Evolutionary conservation across 257 asterid species (phyloP), one percentile per base, ranked within the genome.

Genomic region (Vinca minor): DNA sequence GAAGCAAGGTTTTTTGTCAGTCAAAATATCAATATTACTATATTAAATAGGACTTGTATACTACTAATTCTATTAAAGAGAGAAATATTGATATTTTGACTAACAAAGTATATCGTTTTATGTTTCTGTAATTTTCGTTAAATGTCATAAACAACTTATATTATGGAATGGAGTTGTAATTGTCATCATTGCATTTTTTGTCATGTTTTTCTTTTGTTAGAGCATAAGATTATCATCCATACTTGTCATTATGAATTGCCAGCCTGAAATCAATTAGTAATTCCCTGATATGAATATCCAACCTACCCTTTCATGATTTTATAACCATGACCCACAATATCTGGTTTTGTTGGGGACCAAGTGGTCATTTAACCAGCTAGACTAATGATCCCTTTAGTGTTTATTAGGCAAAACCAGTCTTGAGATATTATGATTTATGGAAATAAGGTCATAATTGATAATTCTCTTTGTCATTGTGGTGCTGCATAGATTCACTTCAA

Each of bases 251-350:
- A 57, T 68, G 57, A 45, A 54, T 62, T 13, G 45, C 52, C 13
- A 46, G 39, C 29, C 25, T 48, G n/a, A 45, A n/a, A 26, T 60
- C 45, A 56, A 26, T 67, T 32, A n/a, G n/a, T n/a, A 48, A 46
- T 57, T 62, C 32, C 25, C 32, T n/a, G 45, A 26, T 58, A 38
- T 49, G 35, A 62, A 57, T 23, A 25, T 4, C 48, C 21, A 28
- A 49, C 32, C 52, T 4, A 34, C 53, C 50, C n/a, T n/a, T 23
- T 76, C 70, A 76, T 65, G 55, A 73, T 62, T 32, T 44, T 11
- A 15, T 21, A 14, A 25, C 35, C 20, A n/a, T 25, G 87, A 61
- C 87, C 85, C 85, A 79, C 82, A 60, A 72, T 63, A 83, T 84
- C 79, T 69, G 36, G 67, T 59, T 72, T 56, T 76, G 77, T 59